Evolutionary conservation across 352 stramenopile genomes (phyloP).

Genomic region (Globisporangium mamillatum): DNA sequence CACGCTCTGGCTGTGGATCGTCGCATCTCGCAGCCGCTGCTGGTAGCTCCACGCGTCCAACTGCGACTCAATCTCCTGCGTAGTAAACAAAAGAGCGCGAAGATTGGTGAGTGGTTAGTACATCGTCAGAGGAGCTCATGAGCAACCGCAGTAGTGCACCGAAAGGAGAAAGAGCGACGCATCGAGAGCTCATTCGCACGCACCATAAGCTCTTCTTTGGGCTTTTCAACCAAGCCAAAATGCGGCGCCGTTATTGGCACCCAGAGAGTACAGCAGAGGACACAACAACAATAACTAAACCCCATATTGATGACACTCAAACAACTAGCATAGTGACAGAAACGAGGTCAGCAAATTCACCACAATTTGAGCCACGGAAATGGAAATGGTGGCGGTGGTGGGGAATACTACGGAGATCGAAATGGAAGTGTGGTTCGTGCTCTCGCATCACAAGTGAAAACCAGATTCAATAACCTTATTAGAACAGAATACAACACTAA

Average conservation of each 20-base stretch:
- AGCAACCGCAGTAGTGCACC: not conserved
- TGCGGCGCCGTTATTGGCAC: not conserved
- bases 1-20: slow-evolving; percentile 44
- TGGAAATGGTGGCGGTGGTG: not conserved
- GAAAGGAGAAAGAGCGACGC: not conserved
- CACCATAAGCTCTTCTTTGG: slow-evolving; percentile 1
- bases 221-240: not conserved
- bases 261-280: not conserved
- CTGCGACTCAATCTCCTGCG: slow-evolving; percentile 39
- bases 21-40: slow-evolving; percentile 47
- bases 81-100: not conserved
- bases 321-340: too few species aligned
- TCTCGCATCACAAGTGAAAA: not conserved
- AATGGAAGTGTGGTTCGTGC: not conserved
- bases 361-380: not conserved
- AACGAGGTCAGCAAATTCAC: not conserved
- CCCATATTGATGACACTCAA: not conserved
- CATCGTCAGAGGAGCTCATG: not conserved
- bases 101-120: not conserved
- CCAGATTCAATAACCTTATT: slow-evolving; percentile 4
- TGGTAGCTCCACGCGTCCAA: slow-evolving; percentile 50
- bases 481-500: not conserved
- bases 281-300: not conserved
- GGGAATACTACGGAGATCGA: not conserved
- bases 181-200: not conserved